These are phyloP conservation scores for Alternaria gansuensis DNA, from an alignment of 2,329 filamentous ascomycete genomes.

Conservation along the genomic window DNA sequence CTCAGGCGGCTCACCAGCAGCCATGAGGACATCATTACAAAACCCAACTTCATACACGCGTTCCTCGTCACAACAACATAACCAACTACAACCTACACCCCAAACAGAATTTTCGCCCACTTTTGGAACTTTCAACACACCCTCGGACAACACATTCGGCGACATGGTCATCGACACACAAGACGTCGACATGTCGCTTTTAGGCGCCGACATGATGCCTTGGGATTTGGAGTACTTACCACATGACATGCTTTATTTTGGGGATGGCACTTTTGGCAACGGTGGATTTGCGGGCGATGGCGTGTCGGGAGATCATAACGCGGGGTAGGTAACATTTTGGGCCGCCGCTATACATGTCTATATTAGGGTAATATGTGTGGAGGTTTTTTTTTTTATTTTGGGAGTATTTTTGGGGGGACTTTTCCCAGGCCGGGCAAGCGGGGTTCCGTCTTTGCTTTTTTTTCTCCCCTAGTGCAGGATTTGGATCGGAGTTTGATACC, in stretches of 20 bases:
- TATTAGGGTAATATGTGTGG: background rate
- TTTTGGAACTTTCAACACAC: conserved; percentile 37
- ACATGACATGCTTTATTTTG: conserved; percentile 65
- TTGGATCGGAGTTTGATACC: background rate
- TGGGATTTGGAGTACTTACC: conserved; percentile 77
- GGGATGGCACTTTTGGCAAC: conserved; percentile 30
- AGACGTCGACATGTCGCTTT: conserved; percentile 75
- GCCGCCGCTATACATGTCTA: background rate
- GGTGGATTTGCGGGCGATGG: conserved; percentile 11
- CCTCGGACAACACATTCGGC: conserved; percentile 48
- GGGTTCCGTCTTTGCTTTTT: background rate
- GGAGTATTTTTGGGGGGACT: no score
- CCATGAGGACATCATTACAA: conserved; percentile 25
- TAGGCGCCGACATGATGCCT: conserved; percentile 75
- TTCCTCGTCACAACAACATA: conserved; percentile 24
- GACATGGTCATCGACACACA: conserved; percentile 78
- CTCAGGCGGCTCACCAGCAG: conserved; percentile 37
- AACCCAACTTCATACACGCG: conserved; percentile 32
- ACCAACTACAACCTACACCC: conserved; percentile 13
- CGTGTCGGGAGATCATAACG: conserved; percentile 3
- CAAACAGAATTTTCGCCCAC: conserved; percentile 40
- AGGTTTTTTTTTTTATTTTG: background rate
- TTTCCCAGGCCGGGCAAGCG: background rate
- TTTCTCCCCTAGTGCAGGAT: background rate
- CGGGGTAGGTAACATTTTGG: background rate